Evolutionary conservation across 345 rosid species (phyloP), one percentile per base, ranked within the genome.

Genomic region (Eucalyptus brandiana): DNA sequence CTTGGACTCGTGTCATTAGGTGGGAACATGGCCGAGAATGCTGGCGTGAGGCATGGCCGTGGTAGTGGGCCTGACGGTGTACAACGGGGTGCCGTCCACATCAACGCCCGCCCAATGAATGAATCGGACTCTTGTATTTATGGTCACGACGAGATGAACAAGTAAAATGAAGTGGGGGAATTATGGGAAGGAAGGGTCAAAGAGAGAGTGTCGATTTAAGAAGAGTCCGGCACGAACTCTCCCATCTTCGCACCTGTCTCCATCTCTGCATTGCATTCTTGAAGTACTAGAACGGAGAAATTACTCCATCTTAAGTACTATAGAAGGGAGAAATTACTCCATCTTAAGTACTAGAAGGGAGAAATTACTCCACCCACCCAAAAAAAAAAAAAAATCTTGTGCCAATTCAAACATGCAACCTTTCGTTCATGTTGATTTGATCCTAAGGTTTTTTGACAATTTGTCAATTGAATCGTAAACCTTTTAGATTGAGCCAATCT

Each of bases 51-150:
- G 30, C 47, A 40, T 6, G 85, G 47, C 85, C 47, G 16, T 26
- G 44, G 62, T 21, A 11, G 88, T 6, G 30, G 32, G 72, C 50
- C 45, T 14, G 19, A 16, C 51, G 28, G 18, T 30, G 30, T 56
- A 56, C 62, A 51, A 34, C 19, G 12, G 12, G 80, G 87, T 24
- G 54, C 30, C 87, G 89, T 88, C 87, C 23, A 44, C 69, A 23
- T 88, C 89, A 58, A 76, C 45, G 60, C 23, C 87, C 80, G 56
- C 72, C 89, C 87, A 58, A 56, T 83, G 24, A 88, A 83, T 56
- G 12, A 44, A 58, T 7, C 45, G 4, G 80, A 49, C 47, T 40
- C n/a, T 62, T 62, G 16, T 62, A 13, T 62, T 62, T 30, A 62
- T 62, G 69, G n/a, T 62, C 17, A 12, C n/a, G 9, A 30, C 69